Percentiles rank a stretch among this genome's conserved stretches.
Conservation (phyloP, 1,139 yeast species). For the Protomyces pachydermus region DNA sequence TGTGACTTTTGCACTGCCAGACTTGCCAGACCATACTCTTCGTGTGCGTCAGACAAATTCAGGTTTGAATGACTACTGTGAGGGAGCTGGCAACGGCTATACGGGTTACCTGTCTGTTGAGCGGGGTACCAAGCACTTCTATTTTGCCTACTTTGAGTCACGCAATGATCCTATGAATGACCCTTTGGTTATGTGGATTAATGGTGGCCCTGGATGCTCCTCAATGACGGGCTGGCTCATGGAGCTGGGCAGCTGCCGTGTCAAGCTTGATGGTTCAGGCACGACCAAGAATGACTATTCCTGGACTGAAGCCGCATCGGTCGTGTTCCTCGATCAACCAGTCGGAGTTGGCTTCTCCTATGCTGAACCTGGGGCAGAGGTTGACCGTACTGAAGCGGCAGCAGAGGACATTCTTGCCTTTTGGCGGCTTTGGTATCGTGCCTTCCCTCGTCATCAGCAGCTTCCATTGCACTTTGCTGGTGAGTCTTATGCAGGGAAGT, state of each 20-base stretch:
- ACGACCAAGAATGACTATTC: slow-evolving; percentile 52
- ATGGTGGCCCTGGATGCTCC: slow-evolving; percentile 86
- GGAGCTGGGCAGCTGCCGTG: slow-evolving; percentile 84
- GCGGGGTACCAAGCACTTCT: slow-evolving; percentile 76
- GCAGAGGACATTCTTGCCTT: slow-evolving; percentile 44
- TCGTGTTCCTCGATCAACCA: slow-evolving; percentile 72
- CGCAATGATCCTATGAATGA: slow-evolving; percentile 82
- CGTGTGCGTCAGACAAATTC: background rate
- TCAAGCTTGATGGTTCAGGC: slow-evolving; percentile 55
- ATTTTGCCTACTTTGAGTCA: slow-evolving; percentile 82
- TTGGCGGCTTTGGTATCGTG: slow-evolving; percentile 57
- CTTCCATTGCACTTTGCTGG: slow-evolving; percentile 64
- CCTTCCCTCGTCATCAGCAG: slow-evolving; percentile 56
- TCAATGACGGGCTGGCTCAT: slow-evolving; percentile 94
- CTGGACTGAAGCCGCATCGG: slow-evolving; percentile 19
- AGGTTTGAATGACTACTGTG: background rate
- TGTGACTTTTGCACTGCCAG: background rate
- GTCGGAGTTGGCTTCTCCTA: slow-evolving; percentile 87
- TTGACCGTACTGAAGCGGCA: slow-evolving; percentile 48
- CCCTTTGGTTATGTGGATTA: slow-evolving; percentile 82
- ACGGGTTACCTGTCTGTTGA: slow-evolving; percentile 83
- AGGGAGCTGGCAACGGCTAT: slow-evolving; percentile 39
- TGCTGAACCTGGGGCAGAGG: slow-evolving; percentile 38
- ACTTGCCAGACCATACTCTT: background rate
- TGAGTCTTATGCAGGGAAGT: slow-evolving; percentile 95